Base-by-base conservation (phyloP, 139 green algal genomes). In the Chlorella sp. region DNA sequence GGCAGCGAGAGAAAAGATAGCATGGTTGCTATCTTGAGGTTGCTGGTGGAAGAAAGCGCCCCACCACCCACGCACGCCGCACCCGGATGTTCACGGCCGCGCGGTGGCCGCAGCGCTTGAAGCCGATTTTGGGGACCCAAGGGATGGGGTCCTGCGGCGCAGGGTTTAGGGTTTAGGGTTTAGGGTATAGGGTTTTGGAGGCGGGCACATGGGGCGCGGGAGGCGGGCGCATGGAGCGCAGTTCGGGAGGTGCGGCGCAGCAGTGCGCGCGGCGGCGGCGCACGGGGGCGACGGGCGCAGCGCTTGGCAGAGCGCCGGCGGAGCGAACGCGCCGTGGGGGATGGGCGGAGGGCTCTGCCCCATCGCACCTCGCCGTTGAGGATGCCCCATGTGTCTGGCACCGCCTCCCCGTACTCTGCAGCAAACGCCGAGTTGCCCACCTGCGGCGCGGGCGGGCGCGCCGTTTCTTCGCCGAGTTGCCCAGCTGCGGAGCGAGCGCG, bases 321-420 rank as follows among this genome's bases (percentile, higher is more conserved):
- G n/a, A n/a, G n/a, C n/a, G n/a, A n/a, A n/a, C n/a, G n/a, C n/a
- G n/a, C n/a, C n/a, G n/a, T n/a, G n/a, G n/a, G n/a, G n/a, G n/a
- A n/a, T n/a, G n/a, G n/a, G n/a, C n/a, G n/a, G n/a, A n/a, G n/a
- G n/a, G n/a, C n/a, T n/a, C n/a, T n/a, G n/a, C n/a, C n/a, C n/a
- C n/a, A n/a, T n/a, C n/a, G n/a, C n/a, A n/a, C 69, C n/a, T 75
- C 53, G 27, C 66, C 53, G 29, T 75, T 75, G n/a, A 75, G 53
- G 27, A 75, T 9, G 5, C 38, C 67, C 40, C 60, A 75, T 51
- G 36, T 66, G 53, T 75, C 40, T 38, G 69, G 69, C 53, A 75
- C 69, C 3, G 53, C 38, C 27, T 35, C 15, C 38, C 69, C 46
- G 45, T 73, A 62, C 46, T 61, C 42, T 6, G 31, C 35, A 6